A percentile compares a stretch with the other conserved stretches of the same genome.
Evolutionary conservation across 225 moss, liverwort and hornwort genomes (phyloP).

Genomic region (Ulota crispa): DNA sequence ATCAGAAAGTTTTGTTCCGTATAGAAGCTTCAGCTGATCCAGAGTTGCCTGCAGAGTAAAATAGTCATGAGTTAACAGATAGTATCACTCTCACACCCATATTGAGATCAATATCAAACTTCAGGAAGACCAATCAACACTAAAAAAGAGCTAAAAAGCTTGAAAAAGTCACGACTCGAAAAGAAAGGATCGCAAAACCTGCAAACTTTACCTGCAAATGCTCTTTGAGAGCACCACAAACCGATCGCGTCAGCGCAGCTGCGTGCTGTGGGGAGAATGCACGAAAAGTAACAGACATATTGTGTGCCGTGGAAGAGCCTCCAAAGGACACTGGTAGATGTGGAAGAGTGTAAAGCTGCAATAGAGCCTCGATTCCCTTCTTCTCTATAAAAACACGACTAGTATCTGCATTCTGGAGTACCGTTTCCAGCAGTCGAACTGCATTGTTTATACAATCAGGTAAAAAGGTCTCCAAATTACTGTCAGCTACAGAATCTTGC

Average conservation of each 20-base stretch:
- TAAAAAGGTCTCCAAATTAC: conserved; percentile 64
- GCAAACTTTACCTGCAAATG: conserved; percentile 58
- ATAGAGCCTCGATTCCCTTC: conserved; percentile 88
- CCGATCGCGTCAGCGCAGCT: conserved; percentile 71
- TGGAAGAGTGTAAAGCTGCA: conserved; percentile 89
- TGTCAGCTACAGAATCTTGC: conserved; percentile 56
- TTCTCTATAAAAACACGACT: conserved; percentile 97
- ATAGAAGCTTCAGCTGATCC: conserved; percentile 55
- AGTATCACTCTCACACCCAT: conserved; percentile 5
- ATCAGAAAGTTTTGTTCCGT: conserved; percentile 71
- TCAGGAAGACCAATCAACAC: neutral
- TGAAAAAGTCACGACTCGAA: neutral
- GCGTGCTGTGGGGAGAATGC: conserved; percentile 96
- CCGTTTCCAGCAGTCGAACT: conserved; percentile 87
- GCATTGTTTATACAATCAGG: conserved; percentile 96
- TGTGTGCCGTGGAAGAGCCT: conserved; percentile 94
- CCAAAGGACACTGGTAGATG: conserved; percentile 90
- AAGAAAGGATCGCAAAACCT: neutral
- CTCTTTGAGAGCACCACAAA: conserved; percentile 74
- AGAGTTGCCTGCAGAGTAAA: conserved; percentile 51
- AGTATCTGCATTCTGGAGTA: conserved; percentile 89
- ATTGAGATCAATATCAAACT: neutral
- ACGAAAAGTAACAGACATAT: conserved; percentile 95
- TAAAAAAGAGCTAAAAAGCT: neutral
- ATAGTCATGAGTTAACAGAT: neutral